Base-by-base conservation (phyloP, 805 yeast species). In the Candida ipomoeae region DNA sequence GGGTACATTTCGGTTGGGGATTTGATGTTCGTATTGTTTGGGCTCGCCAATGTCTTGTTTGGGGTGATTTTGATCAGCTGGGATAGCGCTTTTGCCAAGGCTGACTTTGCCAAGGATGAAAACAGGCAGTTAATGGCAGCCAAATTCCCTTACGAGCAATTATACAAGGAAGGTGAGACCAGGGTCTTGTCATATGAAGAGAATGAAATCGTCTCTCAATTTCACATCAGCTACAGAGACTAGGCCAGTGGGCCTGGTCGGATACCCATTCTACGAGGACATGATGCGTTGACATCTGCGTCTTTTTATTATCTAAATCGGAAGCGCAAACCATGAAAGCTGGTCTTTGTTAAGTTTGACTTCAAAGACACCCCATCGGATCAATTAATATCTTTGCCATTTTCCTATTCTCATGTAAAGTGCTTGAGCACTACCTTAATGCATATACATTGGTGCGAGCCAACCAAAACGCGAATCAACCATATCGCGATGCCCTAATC, bases 11-110 rank as follows among this genome's bases (percentile, higher is more conserved):
- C 67, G 5, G 79, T 77, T 51, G 67, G 77, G 41, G 88, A 83
- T 59, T 70, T 83, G 56, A 38, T 68, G 2, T 72, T 72, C 62
- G 73, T 81, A 10, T 50, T 73, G 5, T 18, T 72, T 1, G 85
- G 84, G 1, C 69, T 79, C 14, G 31, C 73, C 44, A 76, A 81
- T 11, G 82, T 82, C 0, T 62, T 84, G 17, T 78, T 81, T 20
- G 96, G 96, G 1, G 96, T 88, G 3, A 74, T 82, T 33, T 64
- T 79, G 11, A 71, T 89, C 17, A 84, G 90, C 48, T 78, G 83
- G 78, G 79, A 70, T 50, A 64, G 70, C 44, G 73, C 75, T 1
- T 61, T 64, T 23, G 52, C 49, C 7, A 39, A 37, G 35, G 34
- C 44, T 1, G 50, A 49, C 6, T 31, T 18, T 6, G 5, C 34